These are phyloP conservation scores for Clohesyomyces aquaticus DNA, from an alignment of 495 filamentous ascomycete genomes.

Conservation along the genomic window DNA sequence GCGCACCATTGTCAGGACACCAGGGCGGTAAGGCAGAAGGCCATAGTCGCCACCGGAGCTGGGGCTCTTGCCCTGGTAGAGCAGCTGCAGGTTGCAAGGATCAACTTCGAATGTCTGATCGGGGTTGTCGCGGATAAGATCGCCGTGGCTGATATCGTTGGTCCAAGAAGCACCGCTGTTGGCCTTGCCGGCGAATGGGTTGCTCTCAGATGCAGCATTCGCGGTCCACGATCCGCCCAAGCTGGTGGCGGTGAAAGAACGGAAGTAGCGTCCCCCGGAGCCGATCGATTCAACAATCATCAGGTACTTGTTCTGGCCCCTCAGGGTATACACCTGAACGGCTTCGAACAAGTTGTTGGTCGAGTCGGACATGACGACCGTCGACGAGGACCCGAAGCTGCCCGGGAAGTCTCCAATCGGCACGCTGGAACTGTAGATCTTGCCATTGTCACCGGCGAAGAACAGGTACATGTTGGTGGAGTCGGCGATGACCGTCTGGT, in stretches of 20 bases:
- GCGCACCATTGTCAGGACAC: slow-evolving; percentile 44
- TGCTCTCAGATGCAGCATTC: slow-evolving; percentile 35
- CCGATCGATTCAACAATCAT: slow-evolving; percentile 43
- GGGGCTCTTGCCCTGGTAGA: slow-evolving; percentile 41
- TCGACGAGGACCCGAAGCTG: slow-evolving; percentile 49
- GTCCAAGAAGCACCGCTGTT: slow-evolving; percentile 40
- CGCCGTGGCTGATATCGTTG: slow-evolving; percentile 42
- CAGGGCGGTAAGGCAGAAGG: slow-evolving; percentile 33
- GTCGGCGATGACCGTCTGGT: slow-evolving; percentile 43
- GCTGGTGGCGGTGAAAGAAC: slow-evolving; percentile 38
- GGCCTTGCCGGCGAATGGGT: slow-evolving; percentile 38
- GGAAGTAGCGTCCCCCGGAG: slow-evolving; percentile 40
- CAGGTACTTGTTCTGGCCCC: slow-evolving; percentile 37
- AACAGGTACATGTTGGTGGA: slow-evolving; percentile 40
- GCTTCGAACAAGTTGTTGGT: slow-evolving; percentile 42
- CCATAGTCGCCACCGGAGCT: slow-evolving; percentile 31
- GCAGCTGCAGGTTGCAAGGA: slow-evolving; percentile 41
- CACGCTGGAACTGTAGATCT: slow-evolving; percentile 41
- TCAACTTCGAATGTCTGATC: slow-evolving; percentile 41
- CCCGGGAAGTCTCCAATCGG: slow-evolving; percentile 39
- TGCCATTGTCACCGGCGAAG: slow-evolving; percentile 40
- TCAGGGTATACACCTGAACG: slow-evolving; percentile 38
- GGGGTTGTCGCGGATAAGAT: slow-evolving; percentile 28
- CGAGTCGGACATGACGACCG: slow-evolving; percentile 37
- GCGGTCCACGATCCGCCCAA: slow-evolving; percentile 37